Evolutionary conservation across 148 eudicot species (phyloP).

Genomic region (Vaccinium corymbosum): DNA sequence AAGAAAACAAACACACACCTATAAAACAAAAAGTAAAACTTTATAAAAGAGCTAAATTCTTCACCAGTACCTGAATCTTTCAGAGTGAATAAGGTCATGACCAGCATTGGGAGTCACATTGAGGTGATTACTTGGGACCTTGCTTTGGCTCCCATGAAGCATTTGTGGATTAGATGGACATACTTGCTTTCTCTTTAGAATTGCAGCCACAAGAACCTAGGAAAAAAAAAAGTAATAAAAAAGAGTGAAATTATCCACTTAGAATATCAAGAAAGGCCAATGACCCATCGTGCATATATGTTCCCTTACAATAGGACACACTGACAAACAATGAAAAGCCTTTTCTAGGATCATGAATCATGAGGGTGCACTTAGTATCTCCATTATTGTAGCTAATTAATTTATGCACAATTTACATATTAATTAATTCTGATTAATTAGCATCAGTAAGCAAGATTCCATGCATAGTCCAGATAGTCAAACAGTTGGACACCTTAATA

Average conservation of each 20-base stretch:
- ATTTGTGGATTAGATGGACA: constrained; percentile 56
- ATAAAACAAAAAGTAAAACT: background rate
- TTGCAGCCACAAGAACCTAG: constrained; percentile 92
- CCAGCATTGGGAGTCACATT: constrained; percentile 21
- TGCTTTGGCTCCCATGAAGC: constrained; percentile 58
- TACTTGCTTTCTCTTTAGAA: constrained; percentile 61
- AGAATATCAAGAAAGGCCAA: constrained; percentile 14
- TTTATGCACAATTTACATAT: background rate
- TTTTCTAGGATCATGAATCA: constrained; percentile 3
- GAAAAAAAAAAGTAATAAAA: constrained; percentile 4
- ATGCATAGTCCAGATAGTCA: constrained; percentile 23
- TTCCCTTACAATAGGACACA: constrained; percentile 21
- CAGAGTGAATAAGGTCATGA: constrained; percentile 35
- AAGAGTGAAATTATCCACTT: background rate
- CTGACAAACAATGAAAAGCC: background rate
- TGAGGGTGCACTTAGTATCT: background rate
- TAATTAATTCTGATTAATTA: constrained; percentile 16
- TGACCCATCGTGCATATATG: constrained; percentile 20
- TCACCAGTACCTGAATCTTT: constrained; percentile 60
- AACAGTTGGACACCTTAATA: constrained; percentile 9
- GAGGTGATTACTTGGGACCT: constrained; percentile 18
- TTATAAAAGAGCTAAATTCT: background rate
- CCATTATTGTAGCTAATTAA: background rate
- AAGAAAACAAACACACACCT: background rate
- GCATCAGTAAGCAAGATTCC: constrained; percentile 17